phyloP scores from a whole-genome alignment of 2,329 filamentous ascomycete species.

The Nothopassalora personata region DNA sequence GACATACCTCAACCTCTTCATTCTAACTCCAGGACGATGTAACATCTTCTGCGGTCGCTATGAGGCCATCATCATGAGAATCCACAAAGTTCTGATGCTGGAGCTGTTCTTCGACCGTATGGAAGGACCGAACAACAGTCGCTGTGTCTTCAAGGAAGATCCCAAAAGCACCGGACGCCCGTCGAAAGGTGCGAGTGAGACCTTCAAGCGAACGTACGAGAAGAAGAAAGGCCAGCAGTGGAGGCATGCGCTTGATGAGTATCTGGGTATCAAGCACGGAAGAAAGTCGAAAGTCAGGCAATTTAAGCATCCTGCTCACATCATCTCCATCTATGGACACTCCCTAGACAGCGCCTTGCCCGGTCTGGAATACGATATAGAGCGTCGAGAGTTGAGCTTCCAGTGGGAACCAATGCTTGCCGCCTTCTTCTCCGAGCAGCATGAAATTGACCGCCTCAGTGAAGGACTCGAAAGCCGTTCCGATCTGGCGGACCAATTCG shows the following conservation, averaged over 20 bases:
- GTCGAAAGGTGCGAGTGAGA: background rate
- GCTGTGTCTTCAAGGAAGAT: background rate
- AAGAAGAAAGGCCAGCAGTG: constrained; percentile 1
- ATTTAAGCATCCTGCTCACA: constrained; percentile 1
- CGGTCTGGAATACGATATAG: background rate
- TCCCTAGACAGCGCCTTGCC: constrained; percentile 3
- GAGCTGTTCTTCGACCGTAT: background rate
- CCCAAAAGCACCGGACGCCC: background rate
- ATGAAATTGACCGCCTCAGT: background rate
- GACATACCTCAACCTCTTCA: background rate
- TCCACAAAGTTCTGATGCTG: background rate
- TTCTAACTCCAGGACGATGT: background rate
- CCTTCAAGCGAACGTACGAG: background rate
- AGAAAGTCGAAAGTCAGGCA: background rate
- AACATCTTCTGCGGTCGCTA: constrained; percentile 3
- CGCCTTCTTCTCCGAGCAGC: constrained; percentile 1
- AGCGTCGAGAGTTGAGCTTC: constrained; percentile 6
- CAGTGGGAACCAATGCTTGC: constrained; percentile 8
- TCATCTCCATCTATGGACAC: constrained; percentile 7
- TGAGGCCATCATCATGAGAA: background rate
- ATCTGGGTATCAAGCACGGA: background rate
- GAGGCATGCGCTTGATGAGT: background rate
- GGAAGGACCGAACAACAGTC: background rate
- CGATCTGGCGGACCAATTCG: background rate
- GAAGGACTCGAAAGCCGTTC: background rate